Percentiles rank a stretch among this genome's conserved stretches.
Evolutionary conservation across 2,329 filamentous ascomycete genomes (phyloP).

Genomic region (Ceratocystiopsis sp.): DNA sequence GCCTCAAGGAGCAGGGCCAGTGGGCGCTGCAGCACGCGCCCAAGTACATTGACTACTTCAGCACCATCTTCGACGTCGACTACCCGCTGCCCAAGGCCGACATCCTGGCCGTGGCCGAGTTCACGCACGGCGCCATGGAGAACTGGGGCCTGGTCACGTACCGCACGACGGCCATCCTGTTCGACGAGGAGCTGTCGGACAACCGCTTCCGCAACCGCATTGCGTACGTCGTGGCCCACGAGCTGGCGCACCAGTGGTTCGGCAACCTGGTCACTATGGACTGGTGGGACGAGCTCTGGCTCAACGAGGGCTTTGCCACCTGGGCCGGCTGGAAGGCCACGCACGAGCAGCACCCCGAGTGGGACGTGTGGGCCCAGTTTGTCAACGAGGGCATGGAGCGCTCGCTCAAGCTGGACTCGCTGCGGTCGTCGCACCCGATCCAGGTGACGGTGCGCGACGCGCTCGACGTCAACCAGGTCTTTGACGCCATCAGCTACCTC

Average conservation of each 20-base stretch:
- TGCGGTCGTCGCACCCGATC: slow-evolving; percentile 87
- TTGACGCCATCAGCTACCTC: slow-evolving; percentile 89
- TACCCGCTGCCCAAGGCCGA: slow-evolving; percentile 89
- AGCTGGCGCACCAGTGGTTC: slow-evolving; percentile 96
- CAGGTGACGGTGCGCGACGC: slow-evolving; percentile 90
- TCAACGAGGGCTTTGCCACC: slow-evolving; percentile 95
- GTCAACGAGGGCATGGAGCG: slow-evolving; percentile 87
- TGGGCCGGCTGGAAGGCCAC: slow-evolving; percentile 95
- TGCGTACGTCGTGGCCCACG: slow-evolving; percentile 95
- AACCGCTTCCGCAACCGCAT: slow-evolving; percentile 82
- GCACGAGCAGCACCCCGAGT: slow-evolving; percentile 85
- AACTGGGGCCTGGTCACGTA: slow-evolving; percentile 97
- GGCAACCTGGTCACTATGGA: slow-evolving; percentile 97
- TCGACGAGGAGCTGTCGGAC: slow-evolving; percentile 83
- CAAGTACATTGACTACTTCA: slow-evolving; percentile 92
- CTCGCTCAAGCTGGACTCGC: slow-evolving; percentile 76
- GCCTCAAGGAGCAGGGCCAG: slow-evolving; percentile 80
- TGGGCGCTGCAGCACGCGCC: slow-evolving; percentile 85
- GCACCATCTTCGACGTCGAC: slow-evolving; percentile 82
- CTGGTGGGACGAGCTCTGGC: slow-evolving; percentile 95
- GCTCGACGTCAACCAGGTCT: slow-evolving; percentile 93
- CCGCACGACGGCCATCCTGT: slow-evolving; percentile 87
- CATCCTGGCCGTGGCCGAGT: slow-evolving; percentile 81
- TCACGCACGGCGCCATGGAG: slow-evolving; percentile 79
- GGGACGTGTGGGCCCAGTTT: slow-evolving; percentile 96